phyloP scores from a whole-genome alignment of 2,329 filamentous ascomycete genomes.

The Stenocarpella maydis region DNA sequence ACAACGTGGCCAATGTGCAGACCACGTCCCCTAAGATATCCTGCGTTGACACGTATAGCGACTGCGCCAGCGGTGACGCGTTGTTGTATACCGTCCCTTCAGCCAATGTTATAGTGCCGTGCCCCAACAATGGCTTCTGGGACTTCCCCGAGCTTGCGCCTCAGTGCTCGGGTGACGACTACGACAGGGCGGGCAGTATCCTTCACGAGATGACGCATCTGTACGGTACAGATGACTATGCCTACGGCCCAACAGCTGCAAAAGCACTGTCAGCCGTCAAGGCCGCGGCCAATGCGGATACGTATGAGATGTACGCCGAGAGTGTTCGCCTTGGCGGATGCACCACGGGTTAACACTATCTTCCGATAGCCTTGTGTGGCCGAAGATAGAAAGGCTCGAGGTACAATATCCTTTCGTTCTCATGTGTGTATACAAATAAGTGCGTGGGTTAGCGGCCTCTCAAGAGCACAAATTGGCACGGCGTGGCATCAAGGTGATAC shows the following conservation, averaged over 20 bases:
- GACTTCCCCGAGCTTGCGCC: slow-evolving; percentile 33
- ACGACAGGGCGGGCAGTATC: slow-evolving; percentile 35
- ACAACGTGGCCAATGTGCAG: slow-evolving; percentile 33
- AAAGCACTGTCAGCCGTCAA: slow-evolving; percentile 31
- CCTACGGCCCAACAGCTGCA: slow-evolving; percentile 32
- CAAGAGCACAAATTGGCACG: no score
- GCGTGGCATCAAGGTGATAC: no score
- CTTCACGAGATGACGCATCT: slow-evolving; percentile 36
- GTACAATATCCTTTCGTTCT: no score
- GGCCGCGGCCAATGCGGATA: slow-evolving; percentile 34
- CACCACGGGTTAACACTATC: slow-evolving; percentile 21
- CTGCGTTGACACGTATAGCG: slow-evolving; percentile 34
- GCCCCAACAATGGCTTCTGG: slow-evolving; percentile 36
- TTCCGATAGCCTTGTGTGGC: not conserved
- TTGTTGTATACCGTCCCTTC: slow-evolving; percentile 34
- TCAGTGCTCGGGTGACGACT: slow-evolving; percentile 35
- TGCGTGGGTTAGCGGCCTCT: no score
- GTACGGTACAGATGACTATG: slow-evolving; percentile 32
- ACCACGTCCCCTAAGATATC: slow-evolving; percentile 35
- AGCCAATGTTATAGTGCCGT: slow-evolving; percentile 34
- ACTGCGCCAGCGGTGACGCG: slow-evolving; percentile 33
- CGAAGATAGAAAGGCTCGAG: not conserved
- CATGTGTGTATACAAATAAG: no score
- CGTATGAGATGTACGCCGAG: slow-evolving; percentile 36
- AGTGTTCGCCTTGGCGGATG: slow-evolving; percentile 34